phyloP scores from a whole-genome alignment of 163 green algal species.

The Scenedesmus sp. region DNA sequence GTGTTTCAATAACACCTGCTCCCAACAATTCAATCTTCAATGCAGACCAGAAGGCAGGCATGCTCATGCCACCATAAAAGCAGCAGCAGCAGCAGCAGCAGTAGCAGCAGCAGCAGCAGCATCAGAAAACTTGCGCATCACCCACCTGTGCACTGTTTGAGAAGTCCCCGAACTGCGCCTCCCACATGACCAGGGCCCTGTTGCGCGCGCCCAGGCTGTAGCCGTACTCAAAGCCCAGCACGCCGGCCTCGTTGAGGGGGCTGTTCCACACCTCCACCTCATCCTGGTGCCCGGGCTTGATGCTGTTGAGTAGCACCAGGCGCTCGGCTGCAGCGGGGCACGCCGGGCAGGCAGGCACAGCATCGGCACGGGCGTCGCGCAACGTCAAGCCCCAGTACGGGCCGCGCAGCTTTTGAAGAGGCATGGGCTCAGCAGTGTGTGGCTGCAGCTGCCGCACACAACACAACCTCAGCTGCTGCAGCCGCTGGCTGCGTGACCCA shows the following conservation, averaged over 20 bases:
- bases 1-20: too few relatives aligned
- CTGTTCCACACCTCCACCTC: slow-evolving; percentile 81
- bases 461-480: too few relatives aligned
- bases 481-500: too few relatives aligned
- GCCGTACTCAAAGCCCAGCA: slow-evolving; percentile 92
- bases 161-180: slow-evolving; percentile 95
- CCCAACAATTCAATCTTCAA: too few relatives aligned
- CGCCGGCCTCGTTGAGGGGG: slow-evolving; percentile 83
- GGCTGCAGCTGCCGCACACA: too few relatives aligned
- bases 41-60: not conserved
- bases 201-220: slow-evolving; percentile 77
- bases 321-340: slow-evolving; percentile 17
- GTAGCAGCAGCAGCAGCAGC: not conserved
- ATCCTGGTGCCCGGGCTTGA: slow-evolving; percentile 69
- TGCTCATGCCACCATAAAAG: not conserved
- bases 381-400: too few relatives aligned
- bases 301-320: slow-evolving; percentile 70
- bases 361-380: too few relatives aligned
- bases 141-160: slow-evolving; percentile 87
- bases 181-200: slow-evolving; percentile 80
- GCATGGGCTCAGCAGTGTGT: too few relatives aligned
- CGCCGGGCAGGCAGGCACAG: not conserved
- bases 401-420: too few relatives aligned
- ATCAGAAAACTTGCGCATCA: not conserved
- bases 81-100: too few relatives aligned